Conservation (phyloP, 2,329 filamentous ascomycete genomes). For the Colletotrichum sp. region DNA sequence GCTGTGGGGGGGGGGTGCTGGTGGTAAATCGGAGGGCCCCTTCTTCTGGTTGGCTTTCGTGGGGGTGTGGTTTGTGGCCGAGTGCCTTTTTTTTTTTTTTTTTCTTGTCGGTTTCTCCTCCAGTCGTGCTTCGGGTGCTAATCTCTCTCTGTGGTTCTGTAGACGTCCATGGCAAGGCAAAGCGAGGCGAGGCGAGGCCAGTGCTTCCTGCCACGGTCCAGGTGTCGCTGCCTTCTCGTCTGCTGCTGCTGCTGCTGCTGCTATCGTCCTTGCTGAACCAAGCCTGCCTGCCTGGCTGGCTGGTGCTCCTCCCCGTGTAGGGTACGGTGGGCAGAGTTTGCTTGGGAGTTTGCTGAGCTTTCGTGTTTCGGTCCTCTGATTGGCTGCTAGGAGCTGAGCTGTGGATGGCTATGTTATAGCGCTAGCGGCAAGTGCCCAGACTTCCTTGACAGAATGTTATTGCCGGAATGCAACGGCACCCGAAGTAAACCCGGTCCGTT, state of each 20-base stretch:
- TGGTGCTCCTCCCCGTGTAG: not conserved
- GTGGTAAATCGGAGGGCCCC: no score
- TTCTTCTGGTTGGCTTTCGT: no score
- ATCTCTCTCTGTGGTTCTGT: not conserved
- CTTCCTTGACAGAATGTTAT: constrained; percentile 16
- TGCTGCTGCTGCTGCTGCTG: not conserved
- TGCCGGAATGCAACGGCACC: constrained; percentile 10
- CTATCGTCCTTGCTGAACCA: not conserved
- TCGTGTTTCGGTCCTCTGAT: not conserved
- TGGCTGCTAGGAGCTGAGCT: constrained; percentile 4
- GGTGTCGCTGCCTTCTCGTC: not conserved
- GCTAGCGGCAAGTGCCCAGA: constrained; percentile 16
- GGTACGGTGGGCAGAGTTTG: constrained; percentile 7
- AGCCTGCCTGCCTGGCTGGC: not conserved
- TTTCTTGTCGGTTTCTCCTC: not conserved
- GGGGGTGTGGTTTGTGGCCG: no score
- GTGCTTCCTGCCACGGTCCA: not conserved
- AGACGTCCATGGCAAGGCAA: not conserved
- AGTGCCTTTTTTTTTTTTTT: not conserved
- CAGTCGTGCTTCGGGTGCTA: not conserved
- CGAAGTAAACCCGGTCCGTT: constrained; percentile 15
- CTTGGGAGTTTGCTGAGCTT: constrained; percentile 6
- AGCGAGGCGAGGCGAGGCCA: not conserved
- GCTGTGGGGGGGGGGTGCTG: no score
- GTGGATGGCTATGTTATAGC: constrained; percentile 22